These are phyloP conservation scores for Phytophthora sojae DNA, from an alignment of 352 stramenopile genomes.

Conservation along the genomic window DNA sequence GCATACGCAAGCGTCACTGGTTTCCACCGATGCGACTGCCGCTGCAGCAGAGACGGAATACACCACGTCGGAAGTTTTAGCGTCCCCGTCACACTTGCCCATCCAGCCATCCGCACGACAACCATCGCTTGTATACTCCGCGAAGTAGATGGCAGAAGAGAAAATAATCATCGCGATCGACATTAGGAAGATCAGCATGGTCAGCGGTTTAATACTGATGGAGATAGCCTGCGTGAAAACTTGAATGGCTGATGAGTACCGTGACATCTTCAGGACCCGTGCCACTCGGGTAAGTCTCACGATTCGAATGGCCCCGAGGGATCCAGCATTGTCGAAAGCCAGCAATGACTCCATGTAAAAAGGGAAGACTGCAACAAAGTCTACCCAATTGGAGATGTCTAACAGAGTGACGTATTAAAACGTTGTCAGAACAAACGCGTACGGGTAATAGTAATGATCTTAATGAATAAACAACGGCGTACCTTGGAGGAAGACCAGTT, in stretches of 20 bases:
- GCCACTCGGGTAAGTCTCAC: conserved; percentile 85
- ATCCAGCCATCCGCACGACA: conserved; percentile 69
- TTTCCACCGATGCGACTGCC: conserved; percentile 28
- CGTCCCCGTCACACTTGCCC: conserved; percentile 45
- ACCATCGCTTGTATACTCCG: conserved; percentile 72
- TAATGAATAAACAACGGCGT: conserved; percentile 5
- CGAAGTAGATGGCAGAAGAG: conserved; percentile 87
- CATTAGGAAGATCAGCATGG: conserved; percentile 91
- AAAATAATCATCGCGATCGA: conserved; percentile 87
- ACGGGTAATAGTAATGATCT: not conserved
- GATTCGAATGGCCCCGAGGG: conserved; percentile 82
- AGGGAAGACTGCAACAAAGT: conserved; percentile 84
- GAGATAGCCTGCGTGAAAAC: conserved; percentile 81
- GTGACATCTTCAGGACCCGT: conserved; percentile 88
- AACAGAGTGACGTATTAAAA: not conserved
- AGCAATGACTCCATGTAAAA: conserved; percentile 85
- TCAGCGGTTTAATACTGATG: conserved; percentile 82
- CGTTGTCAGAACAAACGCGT: not conserved
- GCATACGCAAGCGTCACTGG: conserved; percentile 48
- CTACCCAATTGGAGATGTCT: conserved; percentile 86
- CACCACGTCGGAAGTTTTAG: conserved; percentile 19
- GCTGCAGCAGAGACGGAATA: conserved; percentile 38
- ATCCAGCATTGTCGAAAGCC: conserved; percentile 67
- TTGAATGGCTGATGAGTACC: conserved; percentile 88
- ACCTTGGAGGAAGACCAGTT: conserved; percentile 61